These are phyloP conservation scores for Adansonia rubrostipa DNA, from an alignment of 441 rosid genomes.

Conservation along the genomic window DNA sequence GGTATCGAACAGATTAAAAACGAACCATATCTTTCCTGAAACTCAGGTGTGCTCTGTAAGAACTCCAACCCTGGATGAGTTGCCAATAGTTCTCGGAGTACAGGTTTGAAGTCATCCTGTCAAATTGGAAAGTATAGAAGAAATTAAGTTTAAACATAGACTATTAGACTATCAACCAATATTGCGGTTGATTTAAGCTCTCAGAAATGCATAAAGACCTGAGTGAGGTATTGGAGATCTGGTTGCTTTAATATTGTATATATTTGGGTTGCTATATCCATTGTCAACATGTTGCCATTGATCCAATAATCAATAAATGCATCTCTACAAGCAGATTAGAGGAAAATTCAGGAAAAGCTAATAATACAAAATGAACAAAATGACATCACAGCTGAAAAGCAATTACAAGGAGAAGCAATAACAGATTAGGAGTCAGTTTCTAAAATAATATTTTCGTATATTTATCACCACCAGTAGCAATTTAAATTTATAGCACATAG, in stretches of 20 bases:
- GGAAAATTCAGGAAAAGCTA: slow-evolving; percentile 20
- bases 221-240: slow-evolving; percentile 68
- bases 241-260: slow-evolving; percentile 81
- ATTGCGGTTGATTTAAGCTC: neutral
- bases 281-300: slow-evolving; percentile 74
- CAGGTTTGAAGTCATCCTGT: slow-evolving; percentile 94
- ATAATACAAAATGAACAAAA: slow-evolving; percentile 4
- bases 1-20: slow-evolving; percentile 29
- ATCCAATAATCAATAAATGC: slow-evolving; percentile 92
- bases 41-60: slow-evolving; percentile 94
- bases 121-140: slow-evolving; percentile 27
- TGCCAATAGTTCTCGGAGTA: slow-evolving; percentile 85
- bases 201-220: slow-evolving; percentile 49
- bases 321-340: slow-evolving; percentile 54
- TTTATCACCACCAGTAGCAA: neutral
- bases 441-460: neutral
- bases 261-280: slow-evolving; percentile 84
- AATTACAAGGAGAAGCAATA: neutral
- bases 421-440: neutral
- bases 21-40: slow-evolving; percentile 99
- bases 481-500: neutral
- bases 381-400: slow-evolving; percentile 15
- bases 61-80: slow-evolving; percentile 99
- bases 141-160: neutral
- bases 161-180: slow-evolving; percentile 11